Base-by-base conservation (phyloP, 805 yeast species). In the Wickerhamomyces mucosus region DNA sequence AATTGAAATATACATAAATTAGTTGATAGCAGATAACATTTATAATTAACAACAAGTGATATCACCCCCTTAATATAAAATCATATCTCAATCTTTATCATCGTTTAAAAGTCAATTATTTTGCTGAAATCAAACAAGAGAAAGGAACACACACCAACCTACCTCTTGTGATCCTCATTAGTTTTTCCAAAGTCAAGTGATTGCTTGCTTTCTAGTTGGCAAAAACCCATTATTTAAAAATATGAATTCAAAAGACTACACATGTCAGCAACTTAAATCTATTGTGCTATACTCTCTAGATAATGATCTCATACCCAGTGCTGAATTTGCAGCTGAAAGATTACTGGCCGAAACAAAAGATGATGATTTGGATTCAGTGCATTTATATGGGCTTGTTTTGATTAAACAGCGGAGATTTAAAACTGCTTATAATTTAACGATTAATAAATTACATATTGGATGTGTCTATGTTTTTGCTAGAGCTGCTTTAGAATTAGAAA, bases 281-380 rank as follows among this genome's bases (percentile, higher is more conserved):
- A 57, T 69, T 3, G 65, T 80, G n/a, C 59, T 82, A 51, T 80
- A 83, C 46, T 69, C 79, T 10, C 54, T 85, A 24, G 94, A 84
- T 44, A 70, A 72, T 37, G 85, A 76, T 48, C 66, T 81, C 38
- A 58, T 70, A 27, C 58, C 63, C 11, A 80, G 88, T 18, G 96
- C 97, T 2, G 86, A 78, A 48, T 84, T 92, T 56, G 77, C 89
- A 5, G 74, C 86, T 13, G 97, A 92, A 52, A 64, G 94, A 41
- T 61, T 85, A 15, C 56, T 80, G 21, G 84, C 95, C 2, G 69
- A 72, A n/a, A 53, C 63, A 6, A 48, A 46, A 13, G 32, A 38
- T 9, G 45, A 48, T 23, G 68, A 72, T 39, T 52, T 68, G 6
- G 83, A 78, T 33, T 69, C 88, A 8, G 50, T 71, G 4, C 81